Evolutionary conservation across 345 rosid genomes (phyloP).

Genomic region (Eucalyptus viminalis): DNA sequence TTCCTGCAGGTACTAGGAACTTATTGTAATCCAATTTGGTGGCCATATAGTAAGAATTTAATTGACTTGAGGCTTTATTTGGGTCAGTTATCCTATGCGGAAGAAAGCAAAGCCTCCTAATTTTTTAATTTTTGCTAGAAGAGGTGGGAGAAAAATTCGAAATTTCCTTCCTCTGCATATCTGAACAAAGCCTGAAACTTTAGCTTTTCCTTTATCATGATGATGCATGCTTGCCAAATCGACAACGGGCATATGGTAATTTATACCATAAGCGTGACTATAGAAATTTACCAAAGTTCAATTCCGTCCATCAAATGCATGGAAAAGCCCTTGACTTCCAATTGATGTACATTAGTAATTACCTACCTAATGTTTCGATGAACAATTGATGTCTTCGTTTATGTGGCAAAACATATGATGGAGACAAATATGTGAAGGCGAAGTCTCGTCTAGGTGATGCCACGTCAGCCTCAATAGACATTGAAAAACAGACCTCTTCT

Average conservation of each 20-base stretch:
- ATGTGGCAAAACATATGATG: background rate
- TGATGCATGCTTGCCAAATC: background rate
- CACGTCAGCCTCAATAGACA: background rate
- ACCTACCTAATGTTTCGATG: background rate
- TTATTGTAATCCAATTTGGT: background rate
- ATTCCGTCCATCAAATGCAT: background rate
- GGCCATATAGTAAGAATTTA: background rate
- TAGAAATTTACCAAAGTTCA: background rate
- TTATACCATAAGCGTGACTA: background rate
- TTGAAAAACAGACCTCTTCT: background rate
- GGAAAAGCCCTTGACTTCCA: background rate
- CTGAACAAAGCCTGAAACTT: background rate
- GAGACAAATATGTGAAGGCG: background rate
- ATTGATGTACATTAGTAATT: background rate
- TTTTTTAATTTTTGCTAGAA: background rate
- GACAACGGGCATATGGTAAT: background rate
- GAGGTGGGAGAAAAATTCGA: background rate
- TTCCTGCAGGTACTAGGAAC: background rate
- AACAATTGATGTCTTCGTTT: background rate
- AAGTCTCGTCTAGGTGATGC: background rate
- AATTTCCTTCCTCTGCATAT: background rate
- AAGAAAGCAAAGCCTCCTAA: background rate
- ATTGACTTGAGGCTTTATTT: background rate
- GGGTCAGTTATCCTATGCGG: background rate
- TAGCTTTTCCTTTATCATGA: background rate